Percentiles rank a stretch among this genome's conserved stretches.
These are phyloP conservation scores for Tolypocladium inflatum DNA, from an alignment of 2,329 filamentous ascomycete species.

Conservation along the genomic window DNA sequence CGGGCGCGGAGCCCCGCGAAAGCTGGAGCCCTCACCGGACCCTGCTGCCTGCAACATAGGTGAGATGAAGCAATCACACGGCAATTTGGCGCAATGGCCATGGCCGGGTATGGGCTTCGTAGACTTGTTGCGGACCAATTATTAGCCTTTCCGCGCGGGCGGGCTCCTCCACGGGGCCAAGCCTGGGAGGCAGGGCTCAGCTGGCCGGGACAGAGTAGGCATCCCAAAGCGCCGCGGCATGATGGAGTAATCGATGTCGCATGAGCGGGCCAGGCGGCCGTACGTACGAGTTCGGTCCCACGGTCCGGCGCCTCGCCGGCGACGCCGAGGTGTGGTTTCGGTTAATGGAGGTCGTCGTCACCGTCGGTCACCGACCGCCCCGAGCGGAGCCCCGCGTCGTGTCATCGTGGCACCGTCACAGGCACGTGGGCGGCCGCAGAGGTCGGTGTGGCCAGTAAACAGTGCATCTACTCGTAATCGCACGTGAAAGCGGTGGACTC, in stretches of 20 bases:
- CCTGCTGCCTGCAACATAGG: neutral
- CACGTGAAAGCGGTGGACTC: neutral
- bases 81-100: neutral
- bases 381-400: slow-evolving; percentile 4
- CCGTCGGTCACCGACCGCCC: slow-evolving; percentile 3
- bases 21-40: neutral
- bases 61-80: neutral
- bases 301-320: neutral
- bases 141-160: neutral
- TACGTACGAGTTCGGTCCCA: neutral
- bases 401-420: neutral
- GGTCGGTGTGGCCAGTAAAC: neutral
- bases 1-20: neutral
- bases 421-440: neutral
- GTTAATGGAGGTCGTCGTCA: neutral
- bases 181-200: neutral
- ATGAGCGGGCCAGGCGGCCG: neutral
- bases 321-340: neutral
- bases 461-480: neutral
- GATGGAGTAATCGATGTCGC: neutral
- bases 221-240: neutral
- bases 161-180: neutral
- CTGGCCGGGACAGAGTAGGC: neutral
- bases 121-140: neutral
- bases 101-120: neutral